Evolutionary conservation across 768 basidiomycete species (phyloP).

Genomic region (Coprinellus micaceus): DNA sequence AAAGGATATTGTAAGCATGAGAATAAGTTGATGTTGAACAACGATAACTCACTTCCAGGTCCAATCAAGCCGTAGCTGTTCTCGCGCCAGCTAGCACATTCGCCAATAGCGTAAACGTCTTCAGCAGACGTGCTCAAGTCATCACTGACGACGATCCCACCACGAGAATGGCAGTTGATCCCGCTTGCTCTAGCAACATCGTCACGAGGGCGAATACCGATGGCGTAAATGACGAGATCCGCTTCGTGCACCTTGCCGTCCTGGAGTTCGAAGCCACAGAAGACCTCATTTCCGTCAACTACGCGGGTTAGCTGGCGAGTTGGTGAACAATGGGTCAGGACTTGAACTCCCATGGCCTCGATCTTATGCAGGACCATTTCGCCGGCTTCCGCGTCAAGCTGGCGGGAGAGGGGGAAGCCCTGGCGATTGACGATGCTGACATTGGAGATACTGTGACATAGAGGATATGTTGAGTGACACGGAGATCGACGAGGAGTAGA

Average conservation of each 20-base stretch:
- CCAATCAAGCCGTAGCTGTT: conserved; percentile 73
- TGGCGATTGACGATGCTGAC: conserved; percentile 54
- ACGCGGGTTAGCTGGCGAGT: conserved; percentile 22
- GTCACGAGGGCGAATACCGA: conserved; percentile 70
- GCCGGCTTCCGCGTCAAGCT: conserved; percentile 54
- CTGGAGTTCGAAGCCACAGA: conserved; percentile 48
- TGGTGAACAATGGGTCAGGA: conserved; percentile 41
- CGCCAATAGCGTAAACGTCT: conserved; percentile 71
- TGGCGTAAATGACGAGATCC: conserved; percentile 61
- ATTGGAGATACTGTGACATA: conserved; percentile 30
- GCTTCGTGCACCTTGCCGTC: conserved; percentile 44
- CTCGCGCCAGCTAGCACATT: conserved; percentile 66
- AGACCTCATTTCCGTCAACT: conserved; percentile 27
- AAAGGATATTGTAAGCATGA: neutral
- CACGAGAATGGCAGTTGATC: conserved; percentile 43
- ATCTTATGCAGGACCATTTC: conserved; percentile 60
- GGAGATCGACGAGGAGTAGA: neutral
- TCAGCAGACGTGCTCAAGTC: conserved; percentile 51
- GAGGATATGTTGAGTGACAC: no score
- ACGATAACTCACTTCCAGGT: conserved; percentile 46
- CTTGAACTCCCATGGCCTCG: conserved; percentile 54
- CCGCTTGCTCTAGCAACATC: conserved; percentile 56
- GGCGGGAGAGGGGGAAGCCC: conserved; percentile 52
- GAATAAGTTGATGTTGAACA: neutral
- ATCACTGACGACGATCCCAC: conserved; percentile 60